Evolutionary conservation across 306 rosid species (phyloP), one percentile per base, ranked within the genome.

Genomic region (Coriaria nepalensis): DNA sequence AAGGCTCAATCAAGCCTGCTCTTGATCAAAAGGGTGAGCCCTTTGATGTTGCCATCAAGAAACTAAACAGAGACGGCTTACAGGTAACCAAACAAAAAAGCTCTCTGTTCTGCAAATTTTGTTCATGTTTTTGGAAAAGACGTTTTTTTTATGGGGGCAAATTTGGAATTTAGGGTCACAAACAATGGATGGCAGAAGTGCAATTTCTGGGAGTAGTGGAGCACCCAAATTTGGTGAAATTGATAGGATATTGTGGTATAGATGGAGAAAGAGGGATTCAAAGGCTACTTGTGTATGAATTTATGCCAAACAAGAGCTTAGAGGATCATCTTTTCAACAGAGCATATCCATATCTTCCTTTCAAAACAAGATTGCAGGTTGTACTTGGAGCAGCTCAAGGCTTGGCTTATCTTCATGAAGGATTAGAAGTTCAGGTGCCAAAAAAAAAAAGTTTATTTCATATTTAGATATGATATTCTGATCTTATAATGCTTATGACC

Each of bases 161-260:
- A 32, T 54, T 34, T 34, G 29, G 32, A n/a, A 36, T 40, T 20
- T 47, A 79, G 96, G 96, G 96, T 39, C 94, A 82, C 53, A 77
- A 79, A 62, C 78, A 87, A 68, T 87, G 96, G 94, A 61, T 77
- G 45, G 78, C 92, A 37, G 96, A 87, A 67, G 86, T 79, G 49
- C 83, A 82, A 47, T 87, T 79, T 79, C 84, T 82, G 13, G 81
- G 96, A 9, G 77, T 87, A 46, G 90, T 87, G 56, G 87, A 82
- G 57, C 90, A 82, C 60, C 94, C 84, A 12, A 79, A 82, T 72
- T 92, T 87, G 7, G 94, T 87, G 45, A 79, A 86, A 73, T 86
- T 79, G 56, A 54, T 82, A 47, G 94, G 86, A 45, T 82, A 79
- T 37, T 82, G 94, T 70, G 92, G 86, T 49, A 59, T 71, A 47